phyloP scores from a whole-genome alignment of 352 stramenopile species.

The Pseudoperonospora humuli region DNA sequence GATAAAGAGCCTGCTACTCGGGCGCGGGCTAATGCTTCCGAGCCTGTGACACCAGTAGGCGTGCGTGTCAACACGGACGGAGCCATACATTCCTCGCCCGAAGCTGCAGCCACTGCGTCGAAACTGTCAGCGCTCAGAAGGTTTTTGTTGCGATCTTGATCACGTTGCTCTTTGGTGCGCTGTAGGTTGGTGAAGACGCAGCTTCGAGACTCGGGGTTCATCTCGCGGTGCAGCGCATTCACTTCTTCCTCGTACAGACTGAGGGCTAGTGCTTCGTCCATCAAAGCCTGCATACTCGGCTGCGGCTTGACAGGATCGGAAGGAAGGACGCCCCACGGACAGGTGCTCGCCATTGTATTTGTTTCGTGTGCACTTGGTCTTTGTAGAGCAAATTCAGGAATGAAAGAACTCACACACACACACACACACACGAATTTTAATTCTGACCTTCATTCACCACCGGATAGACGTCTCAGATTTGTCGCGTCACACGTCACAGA shows the following conservation, averaged over 20 bases:
- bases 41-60: constrained; percentile 9
- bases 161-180: constrained; percentile 26
- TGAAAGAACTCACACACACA: constrained; percentile 4
- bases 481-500: constrained; percentile 1
- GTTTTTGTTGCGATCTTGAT: constrained; percentile 25
- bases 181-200: constrained; percentile 31
- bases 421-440: not conserved
- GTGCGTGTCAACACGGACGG: constrained; percentile 20
- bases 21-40: constrained; percentile 13
- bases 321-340: constrained; percentile 15
- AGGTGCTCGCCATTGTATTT: constrained; percentile 16
- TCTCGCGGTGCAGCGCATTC: constrained; percentile 26
- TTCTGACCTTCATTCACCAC: constrained; percentile 13
- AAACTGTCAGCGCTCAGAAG: constrained; percentile 41
- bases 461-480: not conserved
- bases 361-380: not conserved
- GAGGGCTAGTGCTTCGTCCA: constrained; percentile 58
- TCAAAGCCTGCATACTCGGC: constrained; percentile 51
- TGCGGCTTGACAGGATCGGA: constrained; percentile 13
- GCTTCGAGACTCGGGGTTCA: constrained; percentile 32
- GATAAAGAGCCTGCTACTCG: constrained; percentile 25
- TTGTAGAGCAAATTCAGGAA: constrained; percentile 17
- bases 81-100: constrained; percentile 5
- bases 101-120: constrained; percentile 6
- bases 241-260: constrained; percentile 61